Evolutionary conservation across 257 asterid genomes (phyloP), one percentile per base, ranked within the genome.

Genomic region (Lycium barbarum): DNA sequence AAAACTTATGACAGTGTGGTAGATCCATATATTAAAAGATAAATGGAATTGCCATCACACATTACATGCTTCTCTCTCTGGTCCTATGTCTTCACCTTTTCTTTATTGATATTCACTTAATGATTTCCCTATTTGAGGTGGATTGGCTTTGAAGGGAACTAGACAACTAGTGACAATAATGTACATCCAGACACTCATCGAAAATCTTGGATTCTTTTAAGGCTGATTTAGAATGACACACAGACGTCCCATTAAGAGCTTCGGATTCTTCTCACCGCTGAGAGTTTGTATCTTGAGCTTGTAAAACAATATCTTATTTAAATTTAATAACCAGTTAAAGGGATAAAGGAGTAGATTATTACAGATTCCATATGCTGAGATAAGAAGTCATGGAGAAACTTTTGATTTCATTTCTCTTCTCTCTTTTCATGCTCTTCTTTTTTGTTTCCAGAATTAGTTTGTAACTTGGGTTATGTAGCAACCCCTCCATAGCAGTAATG

Each of bases 331-430:
- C 63, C 62, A 51, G 82, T 6, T 76, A 76, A 76, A 76, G 63
- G 47, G 82, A 76, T 49, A 26, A 26, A 26, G 82, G 26, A 51
- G 43, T 74, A 20, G 61, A 74, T 20, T 13, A 74, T 51, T 51
- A 76, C 82, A 76, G 14, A 76, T 76, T 7, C 63, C 63, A 6
- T 22, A 36, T 9, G 9, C 63, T 14, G 63, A 76, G 61, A 76
- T 51, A 26, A 51, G 82, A 76, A 51, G 82, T 26, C 82, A 22
- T 76, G 82, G 47, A 76, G 47, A 20, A 76, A 76, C 62, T 76
- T 76, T 51, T 51, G 26, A 76, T 51, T 26, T 76, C 63, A 51
- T 51, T 53, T 76, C 14, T 26, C 63, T 22, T 51, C 82, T 76
- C 8, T 22, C 45, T 26, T 73, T 73, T 47, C 58, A 73, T 73